phyloP scores from a whole-genome alignment of 129 eudicot genomes.

The Pittosporum tobira region DNA sequence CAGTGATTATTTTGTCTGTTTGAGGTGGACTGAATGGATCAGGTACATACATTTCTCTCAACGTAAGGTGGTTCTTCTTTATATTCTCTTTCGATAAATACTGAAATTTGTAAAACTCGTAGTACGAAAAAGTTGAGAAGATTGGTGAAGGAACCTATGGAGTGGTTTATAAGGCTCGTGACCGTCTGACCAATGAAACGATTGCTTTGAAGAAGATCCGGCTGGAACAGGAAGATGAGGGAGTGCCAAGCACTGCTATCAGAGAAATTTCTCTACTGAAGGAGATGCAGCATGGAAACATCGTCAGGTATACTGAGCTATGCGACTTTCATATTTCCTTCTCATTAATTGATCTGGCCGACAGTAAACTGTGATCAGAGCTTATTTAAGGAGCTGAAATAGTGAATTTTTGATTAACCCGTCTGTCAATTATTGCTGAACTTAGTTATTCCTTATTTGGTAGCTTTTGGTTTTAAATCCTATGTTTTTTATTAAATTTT shows the following conservation, averaged over 20 bases:
- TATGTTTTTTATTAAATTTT: too few species aligned
- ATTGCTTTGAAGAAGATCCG: conserved; percentile 92
- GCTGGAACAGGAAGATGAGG: conserved; percentile 93
- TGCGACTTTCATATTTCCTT: too few species aligned
- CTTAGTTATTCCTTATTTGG: too few species aligned
- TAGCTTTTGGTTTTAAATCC: too few species aligned
- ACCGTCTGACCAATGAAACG: conserved; percentile 68
- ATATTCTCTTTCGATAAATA: neutral
- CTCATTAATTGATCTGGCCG: too few species aligned
- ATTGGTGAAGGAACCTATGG: conserved; percentile 97
- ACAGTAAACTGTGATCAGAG: too few species aligned
- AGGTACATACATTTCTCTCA: conserved; percentile 33
- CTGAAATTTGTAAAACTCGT: conserved; percentile 2
- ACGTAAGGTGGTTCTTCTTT: neutral
- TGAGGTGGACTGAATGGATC: conserved; percentile 47
- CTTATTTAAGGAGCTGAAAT: too few species aligned
- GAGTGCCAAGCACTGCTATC: conserved; percentile 93
- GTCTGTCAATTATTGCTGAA: too few species aligned
- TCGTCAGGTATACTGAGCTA: conserved; percentile 52
- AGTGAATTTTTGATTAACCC: too few species aligned
- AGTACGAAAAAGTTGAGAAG: conserved; percentile 95
- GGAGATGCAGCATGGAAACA: conserved; percentile 95
- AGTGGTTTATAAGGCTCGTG: conserved; percentile 96
- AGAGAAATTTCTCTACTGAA: conserved; percentile 95
- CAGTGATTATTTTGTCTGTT: conserved; percentile 12